A percentile compares a stretch with the other conserved stretches of the same genome.
These are phyloP conservation scores for Populus euphratica DNA, from an alignment of 345 rosid species.

Conservation along the genomic window DNA sequence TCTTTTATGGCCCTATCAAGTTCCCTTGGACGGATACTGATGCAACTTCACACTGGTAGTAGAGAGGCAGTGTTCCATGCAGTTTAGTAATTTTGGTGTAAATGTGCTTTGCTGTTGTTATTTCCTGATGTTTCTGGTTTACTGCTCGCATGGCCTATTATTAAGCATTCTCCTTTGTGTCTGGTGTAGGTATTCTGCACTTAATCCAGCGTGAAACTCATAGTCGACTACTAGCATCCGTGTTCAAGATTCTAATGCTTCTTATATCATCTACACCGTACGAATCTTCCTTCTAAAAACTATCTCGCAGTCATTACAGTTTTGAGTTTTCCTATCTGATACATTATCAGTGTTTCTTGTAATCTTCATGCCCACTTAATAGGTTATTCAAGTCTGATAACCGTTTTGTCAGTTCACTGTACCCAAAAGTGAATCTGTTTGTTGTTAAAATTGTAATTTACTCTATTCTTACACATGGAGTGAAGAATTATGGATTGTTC, in stretches of 20 bases:
- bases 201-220: conserved; percentile 68
- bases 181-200: conserved; percentile 64
- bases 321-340: neutral
- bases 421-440: neutral
- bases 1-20: conserved; percentile 79
- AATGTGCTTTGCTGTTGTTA: conserved; percentile 7
- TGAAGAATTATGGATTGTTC: neutral
- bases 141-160: conserved; percentile 12
- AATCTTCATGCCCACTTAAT: neutral
- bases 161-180: conserved; percentile 9
- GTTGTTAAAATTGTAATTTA: neutral
- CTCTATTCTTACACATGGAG: neutral
- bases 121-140: conserved; percentile 5
- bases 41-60: conserved; percentile 90
- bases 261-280: conserved; percentile 90
- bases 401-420: neutral
- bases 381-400: too few species aligned
- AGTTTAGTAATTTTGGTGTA: conserved; percentile 14
- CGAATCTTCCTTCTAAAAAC: conserved; percentile 31
- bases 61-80: conserved; percentile 21
- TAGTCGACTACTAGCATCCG: conserved; percentile 61
- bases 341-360: neutral
- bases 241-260: conserved; percentile 77
- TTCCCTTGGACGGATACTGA: conserved; percentile 75
- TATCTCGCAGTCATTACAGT: conserved; percentile 7